These are phyloP conservation scores for Polyplosphaeria fusca DNA, from an alignment of 495 filamentous ascomycete species.

Conservation along the genomic window DNA sequence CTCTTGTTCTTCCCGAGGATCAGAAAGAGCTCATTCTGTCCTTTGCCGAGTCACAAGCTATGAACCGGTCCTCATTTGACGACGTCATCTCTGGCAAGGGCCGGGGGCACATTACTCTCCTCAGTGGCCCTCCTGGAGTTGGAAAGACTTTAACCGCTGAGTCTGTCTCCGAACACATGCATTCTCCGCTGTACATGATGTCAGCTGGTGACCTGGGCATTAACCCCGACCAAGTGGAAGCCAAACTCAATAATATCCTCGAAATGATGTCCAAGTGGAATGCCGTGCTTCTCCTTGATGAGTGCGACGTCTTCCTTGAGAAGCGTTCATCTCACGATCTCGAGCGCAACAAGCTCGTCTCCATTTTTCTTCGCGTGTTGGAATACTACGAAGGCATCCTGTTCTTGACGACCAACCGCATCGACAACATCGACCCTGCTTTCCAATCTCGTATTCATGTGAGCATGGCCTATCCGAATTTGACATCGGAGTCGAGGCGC, in stretches of 20 bases:
- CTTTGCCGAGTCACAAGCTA: slow-evolving; percentile 49
- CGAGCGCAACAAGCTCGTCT: slow-evolving; percentile 22
- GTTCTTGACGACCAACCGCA: slow-evolving; percentile 30
- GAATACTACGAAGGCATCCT: slow-evolving; percentile 33
- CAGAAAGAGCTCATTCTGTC: slow-evolving; percentile 52
- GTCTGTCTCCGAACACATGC: slow-evolving; percentile 22
- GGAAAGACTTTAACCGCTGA: slow-evolving; percentile 27
- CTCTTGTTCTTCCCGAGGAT: slow-evolving; percentile 44
- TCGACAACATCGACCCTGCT: slow-evolving; percentile 21
- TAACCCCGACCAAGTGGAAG: slow-evolving; percentile 16
- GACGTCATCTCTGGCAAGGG: slow-evolving; percentile 53
- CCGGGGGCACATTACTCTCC: slow-evolving; percentile 40
- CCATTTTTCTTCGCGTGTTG: slow-evolving; percentile 20
- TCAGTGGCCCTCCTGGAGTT: slow-evolving; percentile 41
- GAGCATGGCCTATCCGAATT: slow-evolving; percentile 12
- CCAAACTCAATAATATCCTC: slow-evolving; percentile 11
- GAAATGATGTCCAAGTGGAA: slow-evolving; percentile 22
- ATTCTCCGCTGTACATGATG: slow-evolving; percentile 21
- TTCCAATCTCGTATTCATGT: slow-evolving; percentile 28
- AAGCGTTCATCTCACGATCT: slow-evolving; percentile 17
- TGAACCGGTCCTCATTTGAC: slow-evolving; percentile 47
- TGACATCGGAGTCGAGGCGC: slow-evolving; percentile 7
- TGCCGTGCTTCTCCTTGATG: slow-evolving; percentile 20
- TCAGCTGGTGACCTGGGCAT: slow-evolving; percentile 20
- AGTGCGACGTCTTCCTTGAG: slow-evolving; percentile 26